Conservation (phyloP, 2,329 filamentous ascomycete species). For the Nakataea oryzae region DNA sequence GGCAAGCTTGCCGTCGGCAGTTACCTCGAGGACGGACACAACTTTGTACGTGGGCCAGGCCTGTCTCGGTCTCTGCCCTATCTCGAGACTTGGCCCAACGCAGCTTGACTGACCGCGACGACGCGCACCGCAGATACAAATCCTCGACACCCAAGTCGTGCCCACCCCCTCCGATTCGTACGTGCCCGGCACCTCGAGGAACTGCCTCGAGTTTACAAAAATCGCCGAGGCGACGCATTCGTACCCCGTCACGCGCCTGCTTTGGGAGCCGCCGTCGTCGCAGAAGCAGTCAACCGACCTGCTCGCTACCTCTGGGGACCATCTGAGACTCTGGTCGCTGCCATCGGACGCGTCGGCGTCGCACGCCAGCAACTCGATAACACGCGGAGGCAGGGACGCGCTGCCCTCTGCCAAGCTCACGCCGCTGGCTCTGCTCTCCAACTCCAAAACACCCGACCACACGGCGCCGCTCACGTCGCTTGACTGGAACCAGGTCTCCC, state of each 20-base stretch:
- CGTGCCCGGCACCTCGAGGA: slow-evolving; percentile 58
- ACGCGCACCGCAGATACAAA: slow-evolving; percentile 70
- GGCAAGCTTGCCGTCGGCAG: slow-evolving; percentile 93
- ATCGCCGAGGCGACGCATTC: slow-evolving; percentile 95
- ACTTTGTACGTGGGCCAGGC: slow-evolving; percentile 58
- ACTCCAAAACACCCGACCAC: slow-evolving; percentile 97
- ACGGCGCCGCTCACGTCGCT: slow-evolving; percentile 92
- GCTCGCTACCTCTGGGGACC: slow-evolving; percentile 88
- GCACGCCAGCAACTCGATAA: slow-evolving; percentile 54
- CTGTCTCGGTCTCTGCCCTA: not conserved
- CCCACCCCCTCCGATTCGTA: slow-evolving; percentile 61
- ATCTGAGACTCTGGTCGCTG: slow-evolving; percentile 87
- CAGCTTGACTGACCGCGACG: not conserved
- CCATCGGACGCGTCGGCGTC: slow-evolving; percentile 55
- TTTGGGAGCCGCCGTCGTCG: slow-evolving; percentile 93
- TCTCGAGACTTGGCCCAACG: not conserved
- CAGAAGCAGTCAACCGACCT: slow-evolving; percentile 94
- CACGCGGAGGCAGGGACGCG: slow-evolving; percentile 45
- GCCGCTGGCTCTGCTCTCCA: slow-evolving; percentile 83
- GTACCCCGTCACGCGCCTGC: slow-evolving; percentile 86
- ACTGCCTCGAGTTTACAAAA: slow-evolving; percentile 81
- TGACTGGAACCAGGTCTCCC: slow-evolving; percentile 96
- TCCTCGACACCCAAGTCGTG: slow-evolving; percentile 75
- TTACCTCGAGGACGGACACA: slow-evolving; percentile 95
- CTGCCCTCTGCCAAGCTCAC: slow-evolving; percentile 68